phyloP scores from a whole-genome alignment of 2,329 filamentous ascomycete genomes.

The Pseudogymnoascus sp. region DNA sequence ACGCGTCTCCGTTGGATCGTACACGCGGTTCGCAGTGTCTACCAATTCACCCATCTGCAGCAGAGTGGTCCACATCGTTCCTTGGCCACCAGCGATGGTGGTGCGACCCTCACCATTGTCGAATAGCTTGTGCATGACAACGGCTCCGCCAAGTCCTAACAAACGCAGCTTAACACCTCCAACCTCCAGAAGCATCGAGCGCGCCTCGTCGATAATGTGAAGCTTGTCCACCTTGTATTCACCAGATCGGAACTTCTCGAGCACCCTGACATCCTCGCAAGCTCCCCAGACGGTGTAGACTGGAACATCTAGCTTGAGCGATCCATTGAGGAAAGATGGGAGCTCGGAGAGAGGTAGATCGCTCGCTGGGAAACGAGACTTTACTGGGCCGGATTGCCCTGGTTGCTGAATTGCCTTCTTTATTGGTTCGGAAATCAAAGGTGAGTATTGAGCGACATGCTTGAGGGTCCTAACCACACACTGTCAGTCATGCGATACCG shows the following conservation, averaged over 20 bases:
- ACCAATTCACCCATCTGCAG: conserved; percentile 97
- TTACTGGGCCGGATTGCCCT: conserved; percentile 67
- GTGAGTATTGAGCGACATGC: conserved; percentile 97
- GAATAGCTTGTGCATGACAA: conserved; percentile 99
- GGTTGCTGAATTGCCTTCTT: conserved; percentile 59
- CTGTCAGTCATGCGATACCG: conserved; percentile 13
- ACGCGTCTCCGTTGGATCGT: conserved; percentile 94
- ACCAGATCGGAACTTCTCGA: conserved; percentile 94
- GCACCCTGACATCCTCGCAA: conserved; percentile 92
- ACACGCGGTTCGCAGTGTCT: conserved; percentile 95
- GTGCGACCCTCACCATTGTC: conserved; percentile 97
- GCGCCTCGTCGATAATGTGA: conserved; percentile 96
- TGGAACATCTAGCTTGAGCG: conserved; percentile 85
- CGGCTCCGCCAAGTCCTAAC: conserved; percentile 85
- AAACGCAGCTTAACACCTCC: conserved; percentile 93
- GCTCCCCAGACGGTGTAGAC: conserved; percentile 99
- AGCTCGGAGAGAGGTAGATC: conserved; percentile 91
- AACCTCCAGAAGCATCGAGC: conserved; percentile 87
- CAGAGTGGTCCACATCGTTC: conserved; percentile 98
- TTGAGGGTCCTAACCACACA: conserved; percentile 67
- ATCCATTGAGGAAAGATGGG: conserved; percentile 76
- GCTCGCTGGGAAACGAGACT: conserved; percentile 71
- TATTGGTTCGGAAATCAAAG: conserved; percentile 71
- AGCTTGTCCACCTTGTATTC: conserved; percentile 98
- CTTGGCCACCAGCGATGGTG: conserved; percentile 95